Conservation (phyloP, 2,329 filamentous ascomycete species). For the Talaromyces rugulosus region DNA sequence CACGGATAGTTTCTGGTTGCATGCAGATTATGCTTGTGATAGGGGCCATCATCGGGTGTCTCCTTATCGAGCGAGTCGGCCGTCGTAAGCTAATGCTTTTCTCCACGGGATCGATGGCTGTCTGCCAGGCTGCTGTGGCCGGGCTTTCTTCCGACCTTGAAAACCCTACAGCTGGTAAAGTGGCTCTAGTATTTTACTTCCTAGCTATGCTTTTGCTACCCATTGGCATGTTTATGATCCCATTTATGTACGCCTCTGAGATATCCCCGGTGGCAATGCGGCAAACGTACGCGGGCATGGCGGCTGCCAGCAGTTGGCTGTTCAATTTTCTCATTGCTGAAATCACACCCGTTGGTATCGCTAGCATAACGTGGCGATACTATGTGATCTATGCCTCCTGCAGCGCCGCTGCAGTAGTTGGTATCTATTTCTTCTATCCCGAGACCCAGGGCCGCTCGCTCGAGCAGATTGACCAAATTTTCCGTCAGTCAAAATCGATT, state of each 20-base stretch:
- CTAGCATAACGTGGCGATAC: constrained; percentile 1
- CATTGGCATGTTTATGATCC: background rate
- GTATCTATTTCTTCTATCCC: background rate
- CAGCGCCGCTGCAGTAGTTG: background rate
- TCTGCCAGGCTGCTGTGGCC: constrained; percentile 38
- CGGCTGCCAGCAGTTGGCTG: background rate
- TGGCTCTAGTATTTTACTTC: constrained; percentile 33
- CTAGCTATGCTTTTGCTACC: background rate
- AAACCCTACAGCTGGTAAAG: constrained; percentile 40
- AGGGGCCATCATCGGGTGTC: background rate
- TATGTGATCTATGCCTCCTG: background rate
- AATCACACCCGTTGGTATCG: background rate
- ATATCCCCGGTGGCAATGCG: background rate
- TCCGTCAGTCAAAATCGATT: constrained; percentile 12
- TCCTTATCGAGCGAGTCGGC: background rate
- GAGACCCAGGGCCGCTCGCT: constrained; percentile 19
- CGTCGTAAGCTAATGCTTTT: constrained; percentile 36
- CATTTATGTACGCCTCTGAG: constrained; percentile 4
- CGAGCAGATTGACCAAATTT: constrained; percentile 25
- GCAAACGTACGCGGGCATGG: background rate
- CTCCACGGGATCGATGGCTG: constrained; percentile 60
- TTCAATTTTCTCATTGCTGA: constrained; percentile 5
- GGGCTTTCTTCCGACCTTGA: constrained; percentile 36
- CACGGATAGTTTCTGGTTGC: constrained; percentile 4
- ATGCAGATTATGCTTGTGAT: background rate